Base-by-base conservation (phyloP, 176 grass and related monocot species). In the Typha latifolia region DNA sequence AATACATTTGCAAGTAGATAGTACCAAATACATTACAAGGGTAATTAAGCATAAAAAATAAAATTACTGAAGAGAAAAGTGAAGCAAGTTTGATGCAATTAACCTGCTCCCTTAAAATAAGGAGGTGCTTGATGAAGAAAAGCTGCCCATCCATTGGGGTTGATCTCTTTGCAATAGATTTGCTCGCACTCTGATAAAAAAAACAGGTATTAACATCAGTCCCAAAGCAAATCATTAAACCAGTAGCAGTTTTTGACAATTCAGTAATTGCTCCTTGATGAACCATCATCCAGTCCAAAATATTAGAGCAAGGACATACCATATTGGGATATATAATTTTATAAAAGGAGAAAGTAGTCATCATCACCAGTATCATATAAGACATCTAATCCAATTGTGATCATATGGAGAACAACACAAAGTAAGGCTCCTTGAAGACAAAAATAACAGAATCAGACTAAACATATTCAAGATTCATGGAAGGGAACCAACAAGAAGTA, bases 71-170 rank as follows among this genome's bases (percentile, higher is more conserved):
- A 55, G 47, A 71, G 4, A 19, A 52, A 15, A 32, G 23, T 53
- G 6, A 49, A 66, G 14, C 73, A 57, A 80, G 48, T 72, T 67
- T 56, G 12, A 78, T 67, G 67, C 55, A 55, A 14, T 18, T 16
- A 23, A 92, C 93, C 88, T 97, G 93, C 69, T 97, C 93, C 73
- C 93, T 79, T 64, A 97, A 80, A 84, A 97, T 87, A 69, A 97
- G 93, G 63, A 97, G 93, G 72, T 97, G 85, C 69, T 91, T 97
- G 64, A 97, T 89, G 50, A 97, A 81, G 74, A 97, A 97, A 78
- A 97, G 93, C 67, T 97, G 93, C 1, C 88, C 93, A 80, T 97
- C 93, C 80, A 89, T 97, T 51, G 71, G 69, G 32, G 67, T 79
- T 78, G 85, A 78, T 89, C 82, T 97, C 78, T 97, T 96, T 61